A percentile compares a stretch with the other conserved stretches of the same genome.
phyloP scores from a whole-genome alignment of 805 yeast species.

The Metschnikowia gelsemii region DNA sequence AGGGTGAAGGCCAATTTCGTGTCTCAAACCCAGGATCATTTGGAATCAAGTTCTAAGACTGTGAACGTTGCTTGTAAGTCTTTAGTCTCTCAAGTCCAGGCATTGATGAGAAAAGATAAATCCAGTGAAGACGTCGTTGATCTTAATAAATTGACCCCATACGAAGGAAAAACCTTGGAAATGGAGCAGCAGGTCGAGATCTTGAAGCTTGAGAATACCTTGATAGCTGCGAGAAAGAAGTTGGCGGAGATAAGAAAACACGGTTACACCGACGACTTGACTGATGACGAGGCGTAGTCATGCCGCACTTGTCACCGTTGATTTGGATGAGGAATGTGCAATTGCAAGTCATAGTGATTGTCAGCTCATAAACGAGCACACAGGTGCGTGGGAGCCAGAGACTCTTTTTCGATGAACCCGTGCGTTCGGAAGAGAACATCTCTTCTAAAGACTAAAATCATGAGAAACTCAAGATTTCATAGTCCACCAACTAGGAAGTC shows the following conservation, averaged over 20 bases:
- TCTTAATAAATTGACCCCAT: conserved; percentile 64
- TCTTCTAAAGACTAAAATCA: no score
- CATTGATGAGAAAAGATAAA: conserved; percentile 46
- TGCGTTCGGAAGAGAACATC: no score
- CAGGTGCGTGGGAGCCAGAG: no score
- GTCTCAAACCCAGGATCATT: conserved; percentile 71
- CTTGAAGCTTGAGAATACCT: conserved; percentile 72
- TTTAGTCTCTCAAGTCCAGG: conserved; percentile 69
- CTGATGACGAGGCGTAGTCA: conserved; percentile 10
- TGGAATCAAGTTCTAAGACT: conserved; percentile 65
- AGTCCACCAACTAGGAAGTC: no score
- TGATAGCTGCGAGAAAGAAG: conserved; percentile 70
- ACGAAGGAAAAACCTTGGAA: conserved; percentile 80
- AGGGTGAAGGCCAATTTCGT: conserved; percentile 77
- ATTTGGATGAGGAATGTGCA: no score
- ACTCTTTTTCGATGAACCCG: no score
- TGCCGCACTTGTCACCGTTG: neutral
- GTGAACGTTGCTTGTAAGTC: conserved; percentile 77
- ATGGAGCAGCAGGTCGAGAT: conserved; percentile 95
- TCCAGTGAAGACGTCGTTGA: conserved; percentile 47
- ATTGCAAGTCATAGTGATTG: no score
- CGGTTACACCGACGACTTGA: conserved; percentile 61
- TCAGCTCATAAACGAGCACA: no score
- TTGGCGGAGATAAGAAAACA: conserved; percentile 81
- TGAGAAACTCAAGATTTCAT: no score